Conservation (phyloP, 176 grass and related monocot genomes). For the Juncus inflexus region DNA sequence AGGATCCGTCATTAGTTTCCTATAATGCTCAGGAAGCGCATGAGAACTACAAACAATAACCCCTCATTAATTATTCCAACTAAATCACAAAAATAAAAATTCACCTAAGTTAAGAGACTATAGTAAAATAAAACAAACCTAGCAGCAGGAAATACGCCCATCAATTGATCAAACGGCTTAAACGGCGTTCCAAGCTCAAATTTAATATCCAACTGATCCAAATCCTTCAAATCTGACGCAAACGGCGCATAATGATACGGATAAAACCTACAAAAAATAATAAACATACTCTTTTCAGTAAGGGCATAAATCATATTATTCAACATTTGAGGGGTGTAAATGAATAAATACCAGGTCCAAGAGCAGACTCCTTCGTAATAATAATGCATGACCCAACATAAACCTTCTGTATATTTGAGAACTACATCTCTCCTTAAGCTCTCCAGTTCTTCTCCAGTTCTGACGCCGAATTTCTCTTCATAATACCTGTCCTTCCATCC, state of each 20-base stretch:
- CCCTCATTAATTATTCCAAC: conserved; percentile 8
- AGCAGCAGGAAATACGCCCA: conserved; percentile 98
- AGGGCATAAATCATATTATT: conserved; percentile 10
- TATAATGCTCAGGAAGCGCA: conserved; percentile 83
- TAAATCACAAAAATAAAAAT: conserved; percentile 12
- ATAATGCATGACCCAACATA: conserved; percentile 99
- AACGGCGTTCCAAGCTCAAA: conserved; percentile 78
- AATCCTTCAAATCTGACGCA: conserved; percentile 82
- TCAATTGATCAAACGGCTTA: conserved; percentile 97
- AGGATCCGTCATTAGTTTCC: conserved; percentile 61
- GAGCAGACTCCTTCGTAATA: conserved; percentile 98
- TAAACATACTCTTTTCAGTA: background rate
- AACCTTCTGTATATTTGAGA: conserved; percentile 79
- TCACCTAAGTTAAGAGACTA: conserved; percentile 2
- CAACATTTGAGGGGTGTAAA: conserved; percentile 14
- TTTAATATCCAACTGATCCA: conserved; percentile 58
- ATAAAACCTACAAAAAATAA: conserved; percentile 66
- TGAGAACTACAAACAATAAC: conserved; percentile 58
- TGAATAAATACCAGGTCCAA: conserved; percentile 73
- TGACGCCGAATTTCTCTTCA: conserved; percentile 80
- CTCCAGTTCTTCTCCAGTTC: conserved; percentile 63
- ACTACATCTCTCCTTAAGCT: conserved; percentile 79
- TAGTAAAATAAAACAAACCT: conserved; percentile 41
- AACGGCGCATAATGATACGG: conserved; percentile 99
- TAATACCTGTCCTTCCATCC: conserved; percentile 99